phyloP scores from a whole-genome alignment of 495 filamentous ascomycete genomes.

The Trichoderma asperelloides region DNA sequence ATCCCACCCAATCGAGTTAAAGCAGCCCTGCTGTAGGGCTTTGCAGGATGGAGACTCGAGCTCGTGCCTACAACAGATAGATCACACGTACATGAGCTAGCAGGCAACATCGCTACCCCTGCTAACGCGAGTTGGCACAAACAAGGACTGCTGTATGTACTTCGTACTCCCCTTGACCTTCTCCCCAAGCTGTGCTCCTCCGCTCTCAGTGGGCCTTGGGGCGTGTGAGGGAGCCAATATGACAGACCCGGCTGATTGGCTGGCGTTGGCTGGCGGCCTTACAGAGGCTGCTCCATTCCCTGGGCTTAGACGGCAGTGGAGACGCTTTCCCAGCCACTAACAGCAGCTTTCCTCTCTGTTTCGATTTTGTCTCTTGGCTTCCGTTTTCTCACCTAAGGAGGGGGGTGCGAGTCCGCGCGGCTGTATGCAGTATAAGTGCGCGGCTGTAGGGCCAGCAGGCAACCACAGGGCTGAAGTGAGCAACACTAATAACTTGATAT shows the following conservation, averaged over 20 bases:
- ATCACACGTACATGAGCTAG: not conserved
- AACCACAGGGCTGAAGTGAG: constrained; percentile 1
- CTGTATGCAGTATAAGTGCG: not conserved
- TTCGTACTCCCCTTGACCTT: not conserved
- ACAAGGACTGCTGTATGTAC: no score
- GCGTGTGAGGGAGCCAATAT: not conserved
- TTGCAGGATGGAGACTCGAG: not conserved
- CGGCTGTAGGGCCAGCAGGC: constrained; percentile 1
- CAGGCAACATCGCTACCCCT: not conserved
- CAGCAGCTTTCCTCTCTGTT: not conserved
- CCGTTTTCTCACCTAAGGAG: not conserved
- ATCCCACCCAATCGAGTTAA: not conserved
- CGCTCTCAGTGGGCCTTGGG: not conserved
- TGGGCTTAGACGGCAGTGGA: not conserved
- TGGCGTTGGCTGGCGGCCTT: not conserved
- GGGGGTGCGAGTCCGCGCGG: no score
- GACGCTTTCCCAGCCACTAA: not conserved
- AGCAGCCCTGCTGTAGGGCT: constrained; percentile 7
- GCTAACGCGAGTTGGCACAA: not conserved
- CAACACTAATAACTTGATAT: not conserved
- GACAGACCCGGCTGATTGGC: not conserved
- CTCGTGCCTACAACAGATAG: not conserved
- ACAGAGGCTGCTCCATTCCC: not conserved
- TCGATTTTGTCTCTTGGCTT: not conserved
- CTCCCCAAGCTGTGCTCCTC: not conserved